Percentiles rank a stretch among this genome's conserved stretches.
phyloP scores from a whole-genome alignment of 2,329 filamentous ascomycete genomes.

The Cladosporium colombiae region DNA sequence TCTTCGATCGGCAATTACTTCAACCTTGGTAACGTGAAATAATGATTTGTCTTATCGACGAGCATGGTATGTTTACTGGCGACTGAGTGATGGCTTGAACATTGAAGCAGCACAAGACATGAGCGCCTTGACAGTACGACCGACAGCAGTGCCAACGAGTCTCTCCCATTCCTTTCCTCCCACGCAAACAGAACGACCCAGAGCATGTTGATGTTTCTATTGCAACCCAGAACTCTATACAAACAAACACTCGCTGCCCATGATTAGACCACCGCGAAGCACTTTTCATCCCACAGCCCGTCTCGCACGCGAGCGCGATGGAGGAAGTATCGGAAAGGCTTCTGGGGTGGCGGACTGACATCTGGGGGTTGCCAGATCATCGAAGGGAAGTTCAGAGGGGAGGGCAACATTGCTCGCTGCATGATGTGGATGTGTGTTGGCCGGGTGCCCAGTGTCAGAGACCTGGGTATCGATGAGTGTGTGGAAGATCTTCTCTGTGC shows the following conservation, averaged over 20 bases:
- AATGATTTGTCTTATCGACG: not conserved
- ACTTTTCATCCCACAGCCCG: not conserved
- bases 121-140: not conserved
- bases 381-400: not conserved
- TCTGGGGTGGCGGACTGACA: not conserved
- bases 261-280: not conserved
- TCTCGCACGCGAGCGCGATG: not conserved
- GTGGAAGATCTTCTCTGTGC: not conserved
- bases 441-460: not conserved
- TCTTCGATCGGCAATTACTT: not conserved
- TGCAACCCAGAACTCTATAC: not conserved
- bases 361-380: not conserved
- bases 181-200: not conserved
- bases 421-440: not conserved
- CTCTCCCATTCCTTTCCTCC: not conserved
- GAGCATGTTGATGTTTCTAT: not conserved
- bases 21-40: not conserved
- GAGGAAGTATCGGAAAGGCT: not conserved
- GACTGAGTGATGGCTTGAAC: not conserved
- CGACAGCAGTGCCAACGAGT: not conserved
- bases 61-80: not conserved
- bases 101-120: not conserved
- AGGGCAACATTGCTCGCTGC: not conserved
- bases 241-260: not conserved
- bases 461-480: not conserved